These are phyloP conservation scores for Turritis glabra DNA, from an alignment of 345 rosid species.

Conservation along the genomic window DNA sequence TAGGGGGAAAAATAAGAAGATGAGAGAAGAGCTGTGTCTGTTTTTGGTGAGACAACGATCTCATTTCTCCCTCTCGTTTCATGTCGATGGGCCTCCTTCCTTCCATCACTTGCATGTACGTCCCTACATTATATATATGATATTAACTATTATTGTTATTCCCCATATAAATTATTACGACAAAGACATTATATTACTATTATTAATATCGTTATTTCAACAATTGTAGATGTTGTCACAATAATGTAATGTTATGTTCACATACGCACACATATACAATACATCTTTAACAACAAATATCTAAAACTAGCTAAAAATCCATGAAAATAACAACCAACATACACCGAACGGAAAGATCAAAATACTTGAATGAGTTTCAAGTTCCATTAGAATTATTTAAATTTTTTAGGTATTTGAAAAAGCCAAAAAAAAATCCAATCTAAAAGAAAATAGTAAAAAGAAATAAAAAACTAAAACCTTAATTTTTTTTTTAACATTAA, in stretches of 20 bases:
- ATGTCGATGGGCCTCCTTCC: constrained; percentile 38
- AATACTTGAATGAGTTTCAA: not conserved
- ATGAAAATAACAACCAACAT: not conserved
- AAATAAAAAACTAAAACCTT: not conserved
- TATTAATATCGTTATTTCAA: constrained; percentile 29
- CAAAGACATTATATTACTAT: constrained; percentile 25
- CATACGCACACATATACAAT: constrained; percentile 4
- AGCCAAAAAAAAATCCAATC: not conserved
- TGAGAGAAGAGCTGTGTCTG: constrained; percentile 36
- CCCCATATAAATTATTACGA: constrained; percentile 34
- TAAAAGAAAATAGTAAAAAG: not conserved
- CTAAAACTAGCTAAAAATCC: not conserved
- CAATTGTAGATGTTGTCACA: constrained; percentile 26
- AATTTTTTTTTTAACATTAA: not conserved
- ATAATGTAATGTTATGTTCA: constrained; percentile 30
- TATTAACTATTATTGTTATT: constrained; percentile 23
- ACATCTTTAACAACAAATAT: not conserved
- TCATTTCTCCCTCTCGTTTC: constrained; percentile 32
- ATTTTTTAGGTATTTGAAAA: not conserved
- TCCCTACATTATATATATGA: constrained; percentile 30
- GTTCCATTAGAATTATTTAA: not conserved
- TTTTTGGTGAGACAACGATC: constrained; percentile 36
- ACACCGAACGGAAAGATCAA: not conserved
- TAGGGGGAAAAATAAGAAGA: not conserved
- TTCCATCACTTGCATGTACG: constrained; percentile 27